A percentile compares a stretch with the other conserved stretches of the same genome.
These are phyloP conservation scores for Phylloporus arenicola DNA, from an alignment of 768 basidiomycete genomes.

Conservation along the genomic window DNA sequence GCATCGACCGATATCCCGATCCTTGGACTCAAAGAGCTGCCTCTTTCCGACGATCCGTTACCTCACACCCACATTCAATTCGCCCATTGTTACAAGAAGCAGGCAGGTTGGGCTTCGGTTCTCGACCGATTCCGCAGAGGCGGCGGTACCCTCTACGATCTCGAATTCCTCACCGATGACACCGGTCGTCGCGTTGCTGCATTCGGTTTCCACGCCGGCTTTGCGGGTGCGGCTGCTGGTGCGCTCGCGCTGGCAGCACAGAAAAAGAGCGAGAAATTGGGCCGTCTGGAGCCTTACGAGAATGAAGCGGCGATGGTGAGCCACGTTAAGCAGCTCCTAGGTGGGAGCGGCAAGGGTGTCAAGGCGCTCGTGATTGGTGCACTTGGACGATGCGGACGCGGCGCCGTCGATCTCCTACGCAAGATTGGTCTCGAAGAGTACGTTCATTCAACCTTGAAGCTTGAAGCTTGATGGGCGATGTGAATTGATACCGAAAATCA, in stretches of 20 bases:
- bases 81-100: constrained; percentile 95
- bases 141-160: constrained; percentile 82
- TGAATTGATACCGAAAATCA: not conserved
- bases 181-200: constrained; percentile 89
- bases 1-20: constrained; percentile 75
- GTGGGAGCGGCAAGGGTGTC: constrained; percentile 64
- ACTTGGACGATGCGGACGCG: constrained; percentile 88
- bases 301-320: constrained; percentile 83
- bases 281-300: constrained; percentile 68
- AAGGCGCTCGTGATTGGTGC: constrained; percentile 95
- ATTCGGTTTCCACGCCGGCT: constrained; percentile 97
- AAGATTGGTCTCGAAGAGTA: constrained; percentile 95
- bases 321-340: constrained; percentile 60
- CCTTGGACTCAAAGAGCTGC: constrained; percentile 96
- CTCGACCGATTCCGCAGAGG: constrained; percentile 83
- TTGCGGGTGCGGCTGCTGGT: constrained; percentile 93
- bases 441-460: no score
- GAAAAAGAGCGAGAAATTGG: constrained; percentile 54
- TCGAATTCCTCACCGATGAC: constrained; percentile 89
- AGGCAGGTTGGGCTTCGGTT: constrained; percentile 86
- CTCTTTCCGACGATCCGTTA: constrained; percentile 72
- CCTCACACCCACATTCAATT: constrained; percentile 97
- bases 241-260: constrained; percentile 75
- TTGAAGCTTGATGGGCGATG: not conserved
- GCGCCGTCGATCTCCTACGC: constrained; percentile 91